phyloP scores from a whole-genome alignment of 2,329 filamentous ascomycete genomes.

The Fusarium torulosum region DNA sequence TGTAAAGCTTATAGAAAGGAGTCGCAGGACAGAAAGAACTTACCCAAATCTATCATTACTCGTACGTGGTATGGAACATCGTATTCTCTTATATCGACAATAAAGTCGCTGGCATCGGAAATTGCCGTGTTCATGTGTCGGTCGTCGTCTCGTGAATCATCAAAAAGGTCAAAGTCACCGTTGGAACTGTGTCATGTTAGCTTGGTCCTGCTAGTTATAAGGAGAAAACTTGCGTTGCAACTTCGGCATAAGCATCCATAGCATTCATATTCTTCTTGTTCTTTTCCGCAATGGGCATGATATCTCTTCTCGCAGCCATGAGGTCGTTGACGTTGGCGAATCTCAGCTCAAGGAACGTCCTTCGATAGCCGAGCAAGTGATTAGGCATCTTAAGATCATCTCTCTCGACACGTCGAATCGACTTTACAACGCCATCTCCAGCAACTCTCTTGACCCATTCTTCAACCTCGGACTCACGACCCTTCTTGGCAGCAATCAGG shows the following conservation, averaged over 20 bases:
- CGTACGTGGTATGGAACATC: constrained; percentile 99
- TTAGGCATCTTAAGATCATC: constrained; percentile 97
- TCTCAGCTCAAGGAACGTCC: constrained; percentile 86
- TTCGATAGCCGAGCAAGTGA: constrained; percentile 89
- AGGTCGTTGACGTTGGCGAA: constrained; percentile 92
- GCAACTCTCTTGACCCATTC: constrained; percentile 89
- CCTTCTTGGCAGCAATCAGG: constrained; percentile 87
- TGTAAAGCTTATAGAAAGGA: constrained; percentile 51
- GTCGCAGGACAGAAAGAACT: constrained; percentile 15
- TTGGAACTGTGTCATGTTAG: constrained; percentile 64
- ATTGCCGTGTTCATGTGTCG: constrained; percentile 80
- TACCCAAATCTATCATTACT: constrained; percentile 95
- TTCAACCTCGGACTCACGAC: constrained; percentile 91
- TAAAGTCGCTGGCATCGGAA: constrained; percentile 93
- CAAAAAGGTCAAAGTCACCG: constrained; percentile 93
- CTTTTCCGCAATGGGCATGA: constrained; percentile 93
- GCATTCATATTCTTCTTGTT: constrained; percentile 97
- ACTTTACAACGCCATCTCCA: constrained; percentile 85
- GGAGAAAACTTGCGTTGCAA: constrained; percentile 76
- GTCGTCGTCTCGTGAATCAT: constrained; percentile 84
- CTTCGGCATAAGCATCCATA: constrained; percentile 98
- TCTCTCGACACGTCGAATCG: constrained; percentile 82
- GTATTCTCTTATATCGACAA: constrained; percentile 98
- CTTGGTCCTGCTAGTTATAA: neutral
- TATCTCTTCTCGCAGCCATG: constrained; percentile 83